These are phyloP conservation scores for Lactarius indigo DNA, from an alignment of 768 basidiomycete genomes.

Conservation along the genomic window DNA sequence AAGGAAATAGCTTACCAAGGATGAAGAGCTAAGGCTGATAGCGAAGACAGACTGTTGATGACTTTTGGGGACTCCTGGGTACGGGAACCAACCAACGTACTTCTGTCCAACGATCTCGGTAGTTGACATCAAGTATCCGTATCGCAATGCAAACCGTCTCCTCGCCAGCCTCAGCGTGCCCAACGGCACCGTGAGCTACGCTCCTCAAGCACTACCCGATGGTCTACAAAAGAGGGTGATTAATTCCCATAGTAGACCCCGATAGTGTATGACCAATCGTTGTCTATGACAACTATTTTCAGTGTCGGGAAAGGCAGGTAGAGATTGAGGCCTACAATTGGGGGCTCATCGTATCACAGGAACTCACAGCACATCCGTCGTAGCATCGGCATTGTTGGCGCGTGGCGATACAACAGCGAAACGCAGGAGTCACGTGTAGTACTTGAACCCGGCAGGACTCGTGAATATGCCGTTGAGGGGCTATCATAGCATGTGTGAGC, in stretches of 20 bases:
- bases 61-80: constrained; percentile 45
- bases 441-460: background rate
- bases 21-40: constrained; percentile 73
- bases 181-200: constrained; percentile 54
- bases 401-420: background rate
- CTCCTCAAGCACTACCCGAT: constrained; percentile 46
- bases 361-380: background rate
- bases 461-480: background rate
- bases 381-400: background rate
- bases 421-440: background rate
- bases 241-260: no score
- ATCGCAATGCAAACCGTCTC: constrained; percentile 58
- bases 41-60: constrained; percentile 78
- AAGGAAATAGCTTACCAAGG: constrained; percentile 31
- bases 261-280: constrained; percentile 68
- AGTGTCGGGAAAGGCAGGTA: constrained; percentile 43
- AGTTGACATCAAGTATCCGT: constrained; percentile 46
- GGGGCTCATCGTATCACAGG: constrained; percentile 60
- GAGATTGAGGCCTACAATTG: constrained; percentile 32
- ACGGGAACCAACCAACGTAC: constrained; percentile 40
- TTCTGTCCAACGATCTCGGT: constrained; percentile 73
- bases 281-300: constrained; percentile 66
- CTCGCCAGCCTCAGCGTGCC: constrained; percentile 50
- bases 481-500: background rate
- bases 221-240: constrained; percentile 30